Base-by-base conservation (phyloP, 306 rosid species). In the Herpetospermum pedunculosum region DNA sequence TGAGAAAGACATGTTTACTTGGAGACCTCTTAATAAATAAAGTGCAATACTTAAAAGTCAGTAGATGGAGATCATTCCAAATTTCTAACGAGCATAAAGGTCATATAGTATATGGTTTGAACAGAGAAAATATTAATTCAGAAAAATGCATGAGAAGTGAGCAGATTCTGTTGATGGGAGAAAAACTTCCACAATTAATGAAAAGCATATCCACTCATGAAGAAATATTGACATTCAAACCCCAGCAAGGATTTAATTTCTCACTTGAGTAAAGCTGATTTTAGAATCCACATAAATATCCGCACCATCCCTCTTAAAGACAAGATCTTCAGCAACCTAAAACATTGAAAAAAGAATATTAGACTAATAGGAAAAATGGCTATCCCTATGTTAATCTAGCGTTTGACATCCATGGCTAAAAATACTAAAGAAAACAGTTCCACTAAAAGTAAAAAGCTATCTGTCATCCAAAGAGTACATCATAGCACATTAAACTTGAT, bases 181-280 rank as follows among this genome's bases (percentile, higher is more conserved):
- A 26, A 68, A 69, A 43, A 68, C 29, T 35, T 6, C 43, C 25
- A 35, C 4, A 6, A 68, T 23, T 25, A 68, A 68, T 26, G 35
- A 44, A 44, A 69, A 15, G 54, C 38, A 43, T 44, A 69, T 44
- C 54, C 52, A 41, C 38, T 14, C 73, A 6, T 26, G 73, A 41
- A 26, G 15, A 67, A 67, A 23, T 26, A 25, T 69, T 15, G 23
- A 32, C 68, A 43, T 25, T 23, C 32, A 44, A 69, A 69, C 34
- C 25, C 55, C 19, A 13, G n/a, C 14, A 19, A 49, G 46, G 18
- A 49, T 72, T 49, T 9, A 9, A 32, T 69, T 55, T 73, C 88
- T 85, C 78, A 88, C 99, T 82, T 91, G 90, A n/a, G 97, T 94
- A 87, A 94, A 89, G 91, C 96, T 89, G 80, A 94, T 89, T 75